Evolutionary conservation across 495 filamentous ascomycete species (phyloP).

Genomic region (Corynascus novoguineensis): DNA sequence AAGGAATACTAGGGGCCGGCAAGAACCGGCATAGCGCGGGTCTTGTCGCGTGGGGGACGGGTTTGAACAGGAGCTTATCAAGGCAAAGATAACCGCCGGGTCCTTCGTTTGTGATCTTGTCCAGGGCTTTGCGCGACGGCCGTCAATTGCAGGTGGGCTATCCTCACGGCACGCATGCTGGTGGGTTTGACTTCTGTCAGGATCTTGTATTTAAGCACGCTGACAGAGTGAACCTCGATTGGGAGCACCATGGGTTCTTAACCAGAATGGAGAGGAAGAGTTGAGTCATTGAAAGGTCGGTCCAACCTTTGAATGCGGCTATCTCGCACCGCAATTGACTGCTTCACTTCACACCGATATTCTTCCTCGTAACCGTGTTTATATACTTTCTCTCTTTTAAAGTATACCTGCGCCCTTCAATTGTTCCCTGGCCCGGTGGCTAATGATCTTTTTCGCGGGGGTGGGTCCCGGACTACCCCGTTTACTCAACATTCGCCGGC

Average conservation of each 20-base stretch:
- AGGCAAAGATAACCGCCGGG: neutral
- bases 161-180: neutral
- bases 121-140: neutral
- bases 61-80: neutral
- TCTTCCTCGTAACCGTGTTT: too few species aligned
- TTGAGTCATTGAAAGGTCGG: too few species aligned
- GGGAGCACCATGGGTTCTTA: too few species aligned
- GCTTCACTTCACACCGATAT: too few species aligned
- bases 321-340: too few species aligned
- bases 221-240: too few species aligned
- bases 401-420: too few species aligned
- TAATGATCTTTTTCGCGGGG: neutral
- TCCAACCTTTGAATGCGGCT: too few species aligned
- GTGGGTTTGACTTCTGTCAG: too few species aligned
- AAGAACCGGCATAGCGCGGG: conserved; percentile 9
- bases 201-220: too few species aligned
- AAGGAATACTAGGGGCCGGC: neutral
- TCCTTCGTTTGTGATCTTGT: neutral
- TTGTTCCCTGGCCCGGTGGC: neutral
- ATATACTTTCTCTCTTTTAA: too few species aligned
- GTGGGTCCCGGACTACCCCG: neutral
- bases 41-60: neutral
- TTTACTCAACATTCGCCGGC: neutral
- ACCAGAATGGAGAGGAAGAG: too few species aligned
- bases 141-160: neutral